Evolutionary conservation across 768 basidiomycete species (phyloP), one percentile per base, ranked within the genome.

Genomic region (Cyathus striatus): DNA sequence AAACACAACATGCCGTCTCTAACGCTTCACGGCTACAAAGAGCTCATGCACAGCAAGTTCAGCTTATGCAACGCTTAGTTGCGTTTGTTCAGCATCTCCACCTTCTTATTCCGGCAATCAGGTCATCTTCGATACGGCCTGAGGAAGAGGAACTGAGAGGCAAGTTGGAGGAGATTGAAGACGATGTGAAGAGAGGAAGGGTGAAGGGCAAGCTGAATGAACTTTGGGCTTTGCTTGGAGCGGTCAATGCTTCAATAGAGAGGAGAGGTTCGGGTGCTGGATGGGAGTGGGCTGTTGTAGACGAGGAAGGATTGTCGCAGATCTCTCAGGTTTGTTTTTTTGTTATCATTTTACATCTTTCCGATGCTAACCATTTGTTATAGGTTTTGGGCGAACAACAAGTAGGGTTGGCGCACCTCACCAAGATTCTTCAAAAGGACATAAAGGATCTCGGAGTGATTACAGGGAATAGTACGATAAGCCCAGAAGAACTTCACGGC

Each of bases 161-260:
- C 1, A 70, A 66, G 48, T 65, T 92, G 21, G 90, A 92, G 57
- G 79, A 81, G 48, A 72, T 90, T 39, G 79, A 83, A 53, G 82
- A 82, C 41, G 88, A 90, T 57, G 56, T 90, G 46, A 75, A 77
- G 38, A 62, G 64, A 42, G 78, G 84, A 40, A 63, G 84, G 54
- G 69, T 85, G 63, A 74, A 78, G 24, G 81, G 81, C 34, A 87
- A 86, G 55, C 56, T 89, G 54, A 88, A 86, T 49, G 90, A 92
- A 56, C 64, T 93, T 21, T 93, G 90, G 90, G 88, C 87, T 13
- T 66, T 88, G 12, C 74, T 92, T 6, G 88, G 88, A 3, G 80
- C 85, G 35, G 67, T 91, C 14, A 75, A 75, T 34, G 80, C 84
- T 6, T 72, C 78, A 21, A 64, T 73, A 51, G 80, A 83, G 53